Evolutionary conservation across 345 rosid species (phyloP).

Genomic region (Salix brachista): DNA sequence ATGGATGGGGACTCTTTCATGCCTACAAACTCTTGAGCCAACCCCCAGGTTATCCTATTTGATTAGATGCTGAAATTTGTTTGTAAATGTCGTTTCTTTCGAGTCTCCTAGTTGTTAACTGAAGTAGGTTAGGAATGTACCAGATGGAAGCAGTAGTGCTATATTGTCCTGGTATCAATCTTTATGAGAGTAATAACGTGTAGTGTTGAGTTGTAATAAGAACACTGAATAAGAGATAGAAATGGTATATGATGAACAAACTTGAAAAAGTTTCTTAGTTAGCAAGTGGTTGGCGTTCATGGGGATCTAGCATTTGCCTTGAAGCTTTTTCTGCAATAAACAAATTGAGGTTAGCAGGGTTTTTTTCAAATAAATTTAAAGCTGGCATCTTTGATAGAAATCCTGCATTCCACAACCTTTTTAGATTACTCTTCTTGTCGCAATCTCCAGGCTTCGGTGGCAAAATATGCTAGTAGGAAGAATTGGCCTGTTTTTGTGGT

Average conservation of each 20-base stretch:
- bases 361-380: not conserved
- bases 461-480: no score
- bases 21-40: slow-evolving; percentile 36
- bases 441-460: no score
- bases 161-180: not conserved
- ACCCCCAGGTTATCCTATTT: not conserved
- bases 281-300: not conserved
- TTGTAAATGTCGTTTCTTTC: slow-evolving; percentile 15
- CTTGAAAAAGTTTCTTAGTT: not conserved
- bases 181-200: not conserved
- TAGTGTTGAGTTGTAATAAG: not conserved
- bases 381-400: not conserved
- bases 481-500: no score
- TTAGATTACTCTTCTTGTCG: no score
- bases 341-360: not conserved
- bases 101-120: not conserved
- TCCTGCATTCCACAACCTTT: not conserved
- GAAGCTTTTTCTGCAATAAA: not conserved
- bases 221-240: not conserved
- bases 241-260: not conserved
- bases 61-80: not conserved
- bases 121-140: not conserved
- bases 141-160: slow-evolving; percentile 1
- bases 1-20: slow-evolving; percentile 49
- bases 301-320: not conserved